Conservation (phyloP, 2,329 filamentous ascomycete genomes). For the Mariannaea sp. region DNA sequence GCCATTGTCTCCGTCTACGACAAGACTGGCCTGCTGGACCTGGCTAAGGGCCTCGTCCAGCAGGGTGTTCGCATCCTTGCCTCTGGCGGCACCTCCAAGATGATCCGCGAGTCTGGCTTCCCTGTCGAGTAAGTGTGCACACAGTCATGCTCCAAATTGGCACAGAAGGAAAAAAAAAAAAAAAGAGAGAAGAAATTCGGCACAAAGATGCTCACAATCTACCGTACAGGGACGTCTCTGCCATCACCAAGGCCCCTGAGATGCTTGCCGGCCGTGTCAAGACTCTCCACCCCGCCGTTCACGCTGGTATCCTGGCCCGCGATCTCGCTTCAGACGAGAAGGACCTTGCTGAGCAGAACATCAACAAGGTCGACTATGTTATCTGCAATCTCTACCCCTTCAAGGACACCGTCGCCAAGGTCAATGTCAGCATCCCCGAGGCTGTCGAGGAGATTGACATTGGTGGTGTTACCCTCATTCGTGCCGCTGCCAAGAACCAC, state of each 20-base stretch:
- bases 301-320: conserved; percentile 88
- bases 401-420: conserved; percentile 96
- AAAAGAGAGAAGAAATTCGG: too few relatives aligned
- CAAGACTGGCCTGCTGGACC: conserved; percentile 93
- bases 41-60: conserved; percentile 87
- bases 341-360: conserved; percentile 93
- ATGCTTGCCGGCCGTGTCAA: conserved; percentile 88
- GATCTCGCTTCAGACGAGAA: conserved; percentile 95
- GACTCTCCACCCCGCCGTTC: conserved; percentile 94
- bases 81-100: conserved; percentile 91
- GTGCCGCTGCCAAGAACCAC: conserved; percentile 98
- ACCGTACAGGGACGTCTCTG: conserved; percentile 79
- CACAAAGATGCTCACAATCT: conserved; percentile 9
- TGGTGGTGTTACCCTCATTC: conserved; percentile 93
- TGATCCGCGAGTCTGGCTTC: conserved; percentile 96
- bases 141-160: too few relatives aligned
- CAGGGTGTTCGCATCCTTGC: conserved; percentile 91
- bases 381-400: conserved; percentile 99
- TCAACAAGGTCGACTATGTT: conserved; percentile 92
- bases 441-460: conserved; percentile 99
- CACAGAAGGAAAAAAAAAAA: too few relatives aligned
- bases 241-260: conserved; percentile 95
- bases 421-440: conserved; percentile 95
- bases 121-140: conserved; percentile 76
- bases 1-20: conserved; percentile 98